Evolutionary conservation across 2,329 filamentous ascomycete species (phyloP), one percentile per base, ranked within the genome.

Genomic region (Calonectria multiphialidica): DNA sequence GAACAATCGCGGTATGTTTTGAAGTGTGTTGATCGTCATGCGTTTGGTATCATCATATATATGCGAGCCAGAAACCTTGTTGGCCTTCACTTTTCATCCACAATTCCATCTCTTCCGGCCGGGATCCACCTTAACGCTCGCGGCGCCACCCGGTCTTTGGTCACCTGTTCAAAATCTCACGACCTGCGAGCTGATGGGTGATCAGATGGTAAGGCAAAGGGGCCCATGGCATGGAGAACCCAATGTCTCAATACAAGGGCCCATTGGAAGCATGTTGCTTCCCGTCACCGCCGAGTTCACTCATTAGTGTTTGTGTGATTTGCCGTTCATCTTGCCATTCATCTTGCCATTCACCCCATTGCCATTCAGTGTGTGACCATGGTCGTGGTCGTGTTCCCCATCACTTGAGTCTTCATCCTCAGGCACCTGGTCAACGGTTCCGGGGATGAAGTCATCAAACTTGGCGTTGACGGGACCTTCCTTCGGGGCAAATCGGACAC

Each of bases 401-500:
- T 85, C 82, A 75, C 87, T 80, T 66, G 83, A 82, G 30, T 86
- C 81, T 64, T 89, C 86, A 23, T 87, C 86, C 76, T 93, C 90
- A 2, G 91, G 89, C 80, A 94, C 91, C 4, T 90, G 91, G 77
- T 88, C 91, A 12, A 93, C 86, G 74, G 93, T 89, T 2, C 90
- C 90, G 2, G 89, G 84, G 74, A 96, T 94, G 79, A 95, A 96
- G 82, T 98, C 95, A 81, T 98, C 94, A 72, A 94, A 92, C 78
- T 84, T 86, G 30, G 93, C 89, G 66, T 90, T 86, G 35, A 86
- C 83, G 15, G 86, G 83, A 33, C 88, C 87, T 21, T 94, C 92
- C 76, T 91, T 90, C 44, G 93, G 90, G 35, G 97, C 90, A 81
- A 98, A 98, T 49, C 95, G 92, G 64, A 98, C 90, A 73, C 94